Evolutionary conservation across 768 basidiomycete species (phyloP).

Genomic region (Macrolepiota albuminosa): DNA sequence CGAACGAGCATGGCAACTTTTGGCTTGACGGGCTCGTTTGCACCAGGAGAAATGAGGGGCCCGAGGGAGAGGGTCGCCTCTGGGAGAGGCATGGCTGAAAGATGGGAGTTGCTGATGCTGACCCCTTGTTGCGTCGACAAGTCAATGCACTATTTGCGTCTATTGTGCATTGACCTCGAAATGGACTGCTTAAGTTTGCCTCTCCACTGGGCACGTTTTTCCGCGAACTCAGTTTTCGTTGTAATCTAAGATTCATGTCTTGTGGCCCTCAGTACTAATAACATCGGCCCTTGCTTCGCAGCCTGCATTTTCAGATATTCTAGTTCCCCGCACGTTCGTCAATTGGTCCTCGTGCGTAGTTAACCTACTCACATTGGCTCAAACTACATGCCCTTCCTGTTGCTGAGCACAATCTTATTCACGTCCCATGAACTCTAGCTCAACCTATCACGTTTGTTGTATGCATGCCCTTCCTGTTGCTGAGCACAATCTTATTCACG

Average conservation of each 20-base stretch:
- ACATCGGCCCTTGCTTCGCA: not conserved
- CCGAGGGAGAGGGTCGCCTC: conserved; percentile 53
- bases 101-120: not conserved
- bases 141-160: conserved; percentile 7
- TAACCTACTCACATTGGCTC: conserved; percentile 1
- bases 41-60: conserved; percentile 51
- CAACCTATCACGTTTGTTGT: conserved; percentile 13
- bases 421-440: not conserved
- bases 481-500: not conserved
- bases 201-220: not conserved
- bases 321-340: conserved; percentile 13
- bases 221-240: not conserved
- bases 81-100: conserved; percentile 62
- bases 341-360: conserved; percentile 7
- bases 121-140: not conserved
- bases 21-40: conserved; percentile 50
- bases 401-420: not conserved
- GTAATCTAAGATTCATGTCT: not conserved
- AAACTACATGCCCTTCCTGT: not conserved
- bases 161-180: conserved; percentile 11
- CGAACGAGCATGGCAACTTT: conserved; percentile 76
- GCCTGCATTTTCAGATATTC: not conserved
- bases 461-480: not conserved
- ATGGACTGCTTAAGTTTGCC: not conserved
- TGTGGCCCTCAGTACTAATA: not conserved